A percentile compares a stretch with the other conserved stretches of the same genome.
Evolutionary conservation across 179 eudicot species (phyloP).

Genomic region (Gypsophila paniculata): DNA sequence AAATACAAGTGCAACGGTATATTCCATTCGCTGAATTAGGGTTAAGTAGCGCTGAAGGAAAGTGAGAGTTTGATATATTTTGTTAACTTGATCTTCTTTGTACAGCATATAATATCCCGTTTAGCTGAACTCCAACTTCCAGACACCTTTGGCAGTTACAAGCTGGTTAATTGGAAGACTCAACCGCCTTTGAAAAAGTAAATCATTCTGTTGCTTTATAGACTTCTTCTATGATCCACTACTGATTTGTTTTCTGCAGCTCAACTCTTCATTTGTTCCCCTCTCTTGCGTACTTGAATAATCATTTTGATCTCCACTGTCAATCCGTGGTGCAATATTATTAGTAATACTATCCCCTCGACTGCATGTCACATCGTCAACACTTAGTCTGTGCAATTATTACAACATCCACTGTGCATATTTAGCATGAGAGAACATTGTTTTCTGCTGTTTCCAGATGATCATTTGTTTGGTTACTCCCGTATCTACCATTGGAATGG

Average conservation of each 20-base stretch:
- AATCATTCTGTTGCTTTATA: neutral
- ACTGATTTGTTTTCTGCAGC: neutral
- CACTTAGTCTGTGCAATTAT: neutral
- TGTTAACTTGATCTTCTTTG: slow-evolving; percentile 14
- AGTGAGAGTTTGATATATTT: slow-evolving; percentile 14
- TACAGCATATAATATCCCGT: slow-evolving; percentile 66
- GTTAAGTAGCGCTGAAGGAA: neutral
- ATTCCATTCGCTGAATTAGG: slow-evolving; percentile 2
- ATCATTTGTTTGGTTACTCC: neutral
- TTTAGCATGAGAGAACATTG: neutral
- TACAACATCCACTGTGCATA: neutral
- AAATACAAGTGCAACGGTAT: slow-evolving; percentile 66
- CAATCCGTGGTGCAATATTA: neutral
- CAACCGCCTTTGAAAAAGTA: slow-evolving; percentile 60
- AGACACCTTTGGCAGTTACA: slow-evolving; percentile 58
- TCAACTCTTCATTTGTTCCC: neutral
- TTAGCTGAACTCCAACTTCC: slow-evolving; percentile 73
- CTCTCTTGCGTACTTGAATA: neutral
- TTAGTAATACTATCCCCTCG: neutral
- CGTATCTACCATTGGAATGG: neutral
- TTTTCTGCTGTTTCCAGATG: slow-evolving; percentile 4
- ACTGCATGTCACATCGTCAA: neutral
- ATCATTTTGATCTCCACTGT: neutral
- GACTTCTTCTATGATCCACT: too few species aligned
- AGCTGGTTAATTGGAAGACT: slow-evolving; percentile 55